Evolutionary conservation across 345 rosid genomes (phyloP), one percentile per base, ranked within the genome.

Genomic region (Gossypium thurberi): DNA sequence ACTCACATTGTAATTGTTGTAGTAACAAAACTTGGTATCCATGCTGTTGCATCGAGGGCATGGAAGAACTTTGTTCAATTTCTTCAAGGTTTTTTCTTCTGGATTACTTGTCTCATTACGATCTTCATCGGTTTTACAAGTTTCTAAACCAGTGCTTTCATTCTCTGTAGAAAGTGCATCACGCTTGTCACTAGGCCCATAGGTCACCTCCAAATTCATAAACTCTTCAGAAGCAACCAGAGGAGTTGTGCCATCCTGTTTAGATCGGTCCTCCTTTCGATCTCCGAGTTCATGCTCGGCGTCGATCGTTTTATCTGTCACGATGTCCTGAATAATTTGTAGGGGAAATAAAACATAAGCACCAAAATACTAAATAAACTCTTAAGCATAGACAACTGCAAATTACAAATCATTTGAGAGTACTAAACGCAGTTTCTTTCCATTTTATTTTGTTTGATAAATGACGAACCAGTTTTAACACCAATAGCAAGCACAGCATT

Each of bases 21-120:
- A 94, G 85, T 94, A 94, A 81, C 98, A 94, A 80, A 94, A 91
- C 81, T 94, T 91, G 12, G 98, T 91, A 66, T 94, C 98, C 88
- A 87, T 87, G 77, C 98, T 92, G 80, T 89, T 89, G 82, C 98
- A 94, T 43, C 98, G 90, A 1, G 97, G 98, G 72, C 98, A 92
- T 0, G 94, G 96, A 21, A 94, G 78, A 26, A 94, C 89, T 85
- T 91, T 94, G 76, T 90, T 94, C 0, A 91, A 97, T 75, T 90
- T 94, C 88, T 90, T 94, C 69, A 91, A 75, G 69, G 87, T 76
- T 72, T 76, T 82, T 66, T 89, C 96, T 70, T 89, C 89, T 13
- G 86, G 69, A 65, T 78, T 76, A 37, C 82, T 84, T 0, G 82
- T 76, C 77, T 83, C 91, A 12, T 76, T 77, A 74, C 72, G 84